phyloP scores from a whole-genome alignment of 257 asterid species.

The Jasminum sambac region DNA sequence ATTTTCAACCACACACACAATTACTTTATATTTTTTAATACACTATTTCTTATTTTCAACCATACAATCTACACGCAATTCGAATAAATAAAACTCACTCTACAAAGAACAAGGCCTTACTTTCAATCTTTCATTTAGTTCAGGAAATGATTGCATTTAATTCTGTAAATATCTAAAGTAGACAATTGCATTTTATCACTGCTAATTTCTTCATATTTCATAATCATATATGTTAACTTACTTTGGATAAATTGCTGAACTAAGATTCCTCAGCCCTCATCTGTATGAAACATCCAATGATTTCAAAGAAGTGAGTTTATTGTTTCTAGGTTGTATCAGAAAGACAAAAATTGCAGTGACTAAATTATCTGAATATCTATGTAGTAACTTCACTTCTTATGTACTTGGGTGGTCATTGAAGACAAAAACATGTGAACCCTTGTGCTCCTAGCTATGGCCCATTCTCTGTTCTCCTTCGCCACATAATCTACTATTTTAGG shows the following conservation, averaged over 20 bases:
- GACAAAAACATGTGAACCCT: background rate
- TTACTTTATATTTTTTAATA: too few relatives aligned
- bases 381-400: conserved; percentile 1
- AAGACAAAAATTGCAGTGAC: background rate
- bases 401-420: background rate
- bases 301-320: background rate
- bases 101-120: too few relatives aligned
- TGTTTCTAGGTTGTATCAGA: background rate
- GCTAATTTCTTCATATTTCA: background rate
- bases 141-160: background rate
- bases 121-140: too few relatives aligned
- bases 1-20: too few relatives aligned
- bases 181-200: background rate
- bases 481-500: background rate
- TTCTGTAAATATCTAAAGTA: background rate
- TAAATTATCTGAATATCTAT: background rate
- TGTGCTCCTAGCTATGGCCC: background rate
- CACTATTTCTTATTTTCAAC: too few relatives aligned
- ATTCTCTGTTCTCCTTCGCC: background rate
- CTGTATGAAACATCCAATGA: background rate
- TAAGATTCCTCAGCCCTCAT: background rate
- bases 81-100: too few relatives aligned
- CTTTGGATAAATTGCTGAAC: background rate
- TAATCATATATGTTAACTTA: background rate
- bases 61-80: too few relatives aligned